A percentile compares a stretch with the other conserved stretches of the same genome.
These are phyloP conservation scores for Pulveroboletus sp. DNA, from an alignment of 768 basidiomycete genomes.

Conservation along the genomic window DNA sequence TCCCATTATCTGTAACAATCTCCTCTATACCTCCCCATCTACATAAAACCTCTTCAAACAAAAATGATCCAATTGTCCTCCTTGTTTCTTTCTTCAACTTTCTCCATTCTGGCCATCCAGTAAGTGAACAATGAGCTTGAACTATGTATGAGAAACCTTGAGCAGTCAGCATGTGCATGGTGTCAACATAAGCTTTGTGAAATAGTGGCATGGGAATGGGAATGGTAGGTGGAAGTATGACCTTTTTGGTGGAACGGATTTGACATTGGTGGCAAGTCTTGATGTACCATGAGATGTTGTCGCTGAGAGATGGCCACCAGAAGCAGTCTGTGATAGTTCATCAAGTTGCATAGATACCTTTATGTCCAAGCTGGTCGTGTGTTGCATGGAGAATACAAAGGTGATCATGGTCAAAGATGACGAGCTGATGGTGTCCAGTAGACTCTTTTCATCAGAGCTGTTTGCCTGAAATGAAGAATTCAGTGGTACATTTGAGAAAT, in stretches of 20 bases:
- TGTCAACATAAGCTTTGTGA: constrained; percentile 36
- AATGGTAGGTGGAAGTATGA: constrained; percentile 22
- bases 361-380: constrained; percentile 5
- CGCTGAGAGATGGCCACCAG: constrained; percentile 30
- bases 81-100: constrained; percentile 30
- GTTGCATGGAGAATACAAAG: background rate
- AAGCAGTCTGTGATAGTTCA: constrained; percentile 16
- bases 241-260: constrained; percentile 11
- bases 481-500: background rate
- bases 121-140: constrained; percentile 35
- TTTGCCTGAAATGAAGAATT: too few relatives aligned
- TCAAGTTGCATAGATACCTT: constrained; percentile 1
- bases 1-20: constrained; percentile 44
- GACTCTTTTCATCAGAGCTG: constrained; percentile 25
- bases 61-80: constrained; percentile 24
- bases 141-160: constrained; percentile 34
- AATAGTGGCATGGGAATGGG: background rate
- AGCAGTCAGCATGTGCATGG: constrained; percentile 38
- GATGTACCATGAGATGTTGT: constrained; percentile 32
- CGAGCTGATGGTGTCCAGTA: constrained; percentile 20
- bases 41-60: constrained; percentile 32
- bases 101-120: constrained; percentile 31
- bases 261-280: constrained; percentile 41
- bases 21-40: constrained; percentile 36
- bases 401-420: constrained; percentile 5